These are phyloP conservation scores for Irineochytrium annulatum DNA, from an alignment of 192 early-diverging fungal genomes.

Conservation along the genomic window DNA sequence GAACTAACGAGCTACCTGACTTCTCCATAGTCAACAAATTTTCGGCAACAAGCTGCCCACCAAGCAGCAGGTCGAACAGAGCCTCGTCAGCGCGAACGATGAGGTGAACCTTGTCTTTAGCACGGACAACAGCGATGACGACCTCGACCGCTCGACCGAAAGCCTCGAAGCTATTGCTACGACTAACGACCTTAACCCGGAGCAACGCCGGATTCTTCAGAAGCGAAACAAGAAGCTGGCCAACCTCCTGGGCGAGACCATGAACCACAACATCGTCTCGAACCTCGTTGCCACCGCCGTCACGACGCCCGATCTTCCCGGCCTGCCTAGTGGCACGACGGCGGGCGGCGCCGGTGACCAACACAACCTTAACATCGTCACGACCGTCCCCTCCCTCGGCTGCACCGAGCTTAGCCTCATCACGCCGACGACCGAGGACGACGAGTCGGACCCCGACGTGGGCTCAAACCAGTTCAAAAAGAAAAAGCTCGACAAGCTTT, in stretches of 20 bases:
- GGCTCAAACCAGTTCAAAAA: conserved; percentile 30
- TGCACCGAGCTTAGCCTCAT: conserved; percentile 4
- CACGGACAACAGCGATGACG: background rate
- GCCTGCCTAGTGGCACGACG: background rate
- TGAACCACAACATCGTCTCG: conserved; percentile 43
- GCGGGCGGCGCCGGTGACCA: background rate
- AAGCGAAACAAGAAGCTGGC: conserved; percentile 59
- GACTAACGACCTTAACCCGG: conserved; percentile 46
- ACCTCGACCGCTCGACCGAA: background rate
- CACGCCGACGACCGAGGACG: background rate
- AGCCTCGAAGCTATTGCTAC: conserved; percentile 8
- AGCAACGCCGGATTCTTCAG: conserved; percentile 55
- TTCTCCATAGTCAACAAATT: conserved; percentile 11
- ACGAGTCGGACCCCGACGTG: background rate
- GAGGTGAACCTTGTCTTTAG: conserved; percentile 5
- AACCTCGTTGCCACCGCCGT: conserved; percentile 17
- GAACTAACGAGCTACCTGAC: background rate
- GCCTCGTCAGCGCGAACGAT: conserved; percentile 1
- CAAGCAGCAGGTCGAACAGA: conserved; percentile 18
- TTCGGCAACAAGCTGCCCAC: conserved; percentile 23
- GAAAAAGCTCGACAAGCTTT: conserved; percentile 43
- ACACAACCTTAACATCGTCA: background rate
- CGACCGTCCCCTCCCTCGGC: background rate
- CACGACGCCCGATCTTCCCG: background rate
- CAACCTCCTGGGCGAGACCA: conserved; percentile 55